Evolutionary conservation across 2,329 filamentous ascomycete species (phyloP), one percentile per base, ranked within the genome.

Genomic region (Aureobasidium sp.): DNA sequence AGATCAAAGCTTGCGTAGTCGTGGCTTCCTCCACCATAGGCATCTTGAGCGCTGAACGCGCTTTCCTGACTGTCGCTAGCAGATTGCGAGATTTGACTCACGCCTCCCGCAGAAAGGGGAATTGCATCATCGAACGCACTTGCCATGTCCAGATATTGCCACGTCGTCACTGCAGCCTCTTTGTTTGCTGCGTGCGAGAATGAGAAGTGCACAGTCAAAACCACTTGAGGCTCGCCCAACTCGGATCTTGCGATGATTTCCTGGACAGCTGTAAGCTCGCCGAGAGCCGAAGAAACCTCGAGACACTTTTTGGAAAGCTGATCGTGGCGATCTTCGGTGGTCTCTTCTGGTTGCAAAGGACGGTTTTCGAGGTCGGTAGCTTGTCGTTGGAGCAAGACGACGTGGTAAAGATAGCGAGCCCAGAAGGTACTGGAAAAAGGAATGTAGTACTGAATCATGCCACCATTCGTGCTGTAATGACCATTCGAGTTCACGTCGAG

Each of bases 361-460:
- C 53, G 65, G 65, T 23, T 66, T 66, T 32, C 68, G 64, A 20
- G 66, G 32, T 10, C 4, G 66, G 66, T 37, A 64, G 61, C 10
- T 70, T 61, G 36, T 15, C 41, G 23, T 15, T 62, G 50, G 27
- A 63, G 46, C 17, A 63, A 63, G 4, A 69, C 68, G 10, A 76
- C 67, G 9, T 66, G 66, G 1, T 65, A 68, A 64, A 78, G 71
- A 37, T 70, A 71, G 13, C 67, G 67, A 0, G 74, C 77, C 77
- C 77, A 80, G 63, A 79, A 79, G 2, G 66, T 69, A 52, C 75
- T 77, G 2, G 76, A 75, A 56, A 80, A 79, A 67, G 50, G 48
- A n/a, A 56, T 50, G 29, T 55, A 53, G 26, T 62, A 66, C 67
- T 65, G 62, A 74, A 57, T 47, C 69, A 50, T 62, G 71, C 65